Conservation (phyloP, 495 filamentous ascomycete genomes). For the Acidomyces sp. region DNA sequence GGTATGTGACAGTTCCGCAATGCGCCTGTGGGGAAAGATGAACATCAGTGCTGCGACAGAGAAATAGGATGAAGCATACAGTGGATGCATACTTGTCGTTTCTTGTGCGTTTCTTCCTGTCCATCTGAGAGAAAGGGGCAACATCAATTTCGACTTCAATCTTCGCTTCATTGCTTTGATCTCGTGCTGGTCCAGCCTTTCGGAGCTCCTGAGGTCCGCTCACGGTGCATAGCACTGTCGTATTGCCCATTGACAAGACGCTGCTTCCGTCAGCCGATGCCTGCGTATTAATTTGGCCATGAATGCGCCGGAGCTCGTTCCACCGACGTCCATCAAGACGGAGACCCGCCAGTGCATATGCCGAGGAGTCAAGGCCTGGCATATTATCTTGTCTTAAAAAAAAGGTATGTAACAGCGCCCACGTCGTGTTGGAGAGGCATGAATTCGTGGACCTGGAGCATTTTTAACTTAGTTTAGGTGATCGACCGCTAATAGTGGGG, state of each 20-base stretch:
- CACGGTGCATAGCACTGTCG: slow-evolving; percentile 87
- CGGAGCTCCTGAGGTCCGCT: slow-evolving; percentile 63
- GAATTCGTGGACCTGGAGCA: no score
- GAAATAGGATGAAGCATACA: no score
- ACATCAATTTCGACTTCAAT: slow-evolving; percentile 73
- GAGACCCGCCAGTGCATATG: slow-evolving; percentile 72
- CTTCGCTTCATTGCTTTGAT: slow-evolving; percentile 33
- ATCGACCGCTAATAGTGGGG: no score
- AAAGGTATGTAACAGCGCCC: no score
- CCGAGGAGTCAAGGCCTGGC: slow-evolving; percentile 68
- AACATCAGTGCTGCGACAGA: slow-evolving; percentile 1
- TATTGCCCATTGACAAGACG: slow-evolving; percentile 92
- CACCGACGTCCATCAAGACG: slow-evolving; percentile 90
- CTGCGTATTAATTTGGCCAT: slow-evolving; percentile 83
- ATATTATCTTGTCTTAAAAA: no score
- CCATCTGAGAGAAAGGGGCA: slow-evolving; percentile 77
- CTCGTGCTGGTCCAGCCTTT: slow-evolving; percentile 34
- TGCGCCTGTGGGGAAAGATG: slow-evolving; percentile 61
- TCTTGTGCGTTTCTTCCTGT: slow-evolving; percentile 60
- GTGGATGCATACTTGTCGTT: slow-evolving; percentile 68
- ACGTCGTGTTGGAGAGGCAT: no score
- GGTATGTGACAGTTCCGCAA: slow-evolving; percentile 63
- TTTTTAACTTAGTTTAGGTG: no score
- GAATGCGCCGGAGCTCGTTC: slow-evolving; percentile 89
- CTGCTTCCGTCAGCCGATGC: slow-evolving; percentile 77